Evolutionary conservation across 2,329 filamentous ascomycete genomes (phyloP).

Genomic region (Penicillium sp.): DNA sequence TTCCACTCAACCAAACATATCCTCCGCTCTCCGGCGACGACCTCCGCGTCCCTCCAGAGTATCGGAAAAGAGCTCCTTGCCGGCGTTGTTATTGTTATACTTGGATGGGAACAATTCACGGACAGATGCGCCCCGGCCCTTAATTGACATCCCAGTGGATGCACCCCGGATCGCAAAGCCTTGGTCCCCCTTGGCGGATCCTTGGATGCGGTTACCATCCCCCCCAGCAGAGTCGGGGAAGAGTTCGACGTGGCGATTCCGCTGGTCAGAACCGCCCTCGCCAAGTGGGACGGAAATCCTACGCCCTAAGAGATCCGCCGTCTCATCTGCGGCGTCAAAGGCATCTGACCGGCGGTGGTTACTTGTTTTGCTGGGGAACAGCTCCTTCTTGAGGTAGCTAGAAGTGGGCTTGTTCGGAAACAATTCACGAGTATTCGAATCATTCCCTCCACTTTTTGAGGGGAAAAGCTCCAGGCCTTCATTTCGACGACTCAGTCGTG

Average conservation of each 20-base stretch:
- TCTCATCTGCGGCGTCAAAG: conserved; percentile 55
- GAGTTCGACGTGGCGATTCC: conserved; percentile 37
- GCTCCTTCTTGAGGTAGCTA: conserved; percentile 53
- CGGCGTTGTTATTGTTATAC: conserved; percentile 52
- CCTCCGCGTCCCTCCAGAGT: conserved; percentile 57
- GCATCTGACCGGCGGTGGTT: conserved; percentile 51
- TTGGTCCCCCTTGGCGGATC: conserved; percentile 40
- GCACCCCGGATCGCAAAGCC: conserved; percentile 42
- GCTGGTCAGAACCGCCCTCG: conserved; percentile 42
- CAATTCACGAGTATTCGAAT: conserved; percentile 46
- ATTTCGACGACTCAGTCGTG: conserved; percentile 36
- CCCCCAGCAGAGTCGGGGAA: conserved; percentile 39
- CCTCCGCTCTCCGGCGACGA: conserved; percentile 66
- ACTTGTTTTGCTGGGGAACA: conserved; percentile 54
- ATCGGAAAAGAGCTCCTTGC: conserved; percentile 68
- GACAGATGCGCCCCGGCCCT: conserved; percentile 63
- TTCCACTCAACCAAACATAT: conserved; percentile 69
- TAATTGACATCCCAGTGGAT: conserved; percentile 61
- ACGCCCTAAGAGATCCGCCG: conserved; percentile 51
- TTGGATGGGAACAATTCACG: conserved; percentile 70
- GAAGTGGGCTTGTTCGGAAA: conserved; percentile 44
- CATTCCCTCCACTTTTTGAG: conserved; percentile 21
- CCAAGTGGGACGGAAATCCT: conserved; percentile 51
- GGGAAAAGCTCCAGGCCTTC: conserved; percentile 61
- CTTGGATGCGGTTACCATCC: background rate